Conservation (phyloP, 2,329 filamentous ascomycete genomes). For the Xylaria sp. region DNA sequence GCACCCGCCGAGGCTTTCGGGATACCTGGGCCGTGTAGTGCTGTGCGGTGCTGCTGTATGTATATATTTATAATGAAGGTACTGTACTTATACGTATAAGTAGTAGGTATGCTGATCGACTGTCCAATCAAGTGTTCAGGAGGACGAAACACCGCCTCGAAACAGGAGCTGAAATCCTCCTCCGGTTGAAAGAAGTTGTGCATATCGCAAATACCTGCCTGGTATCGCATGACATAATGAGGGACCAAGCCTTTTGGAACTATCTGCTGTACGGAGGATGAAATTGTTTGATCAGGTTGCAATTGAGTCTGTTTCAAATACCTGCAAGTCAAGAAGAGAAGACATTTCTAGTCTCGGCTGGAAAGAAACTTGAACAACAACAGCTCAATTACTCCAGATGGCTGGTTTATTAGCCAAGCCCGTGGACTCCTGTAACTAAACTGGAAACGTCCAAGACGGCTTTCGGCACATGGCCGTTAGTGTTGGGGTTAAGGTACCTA, state of each 20-base stretch:
- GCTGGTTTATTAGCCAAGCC: neutral
- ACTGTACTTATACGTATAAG: too few species aligned
- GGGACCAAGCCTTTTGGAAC: neutral
- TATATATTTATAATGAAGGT: neutral
- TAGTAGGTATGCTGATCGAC: conserved; percentile 10
- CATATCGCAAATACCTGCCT: neutral
- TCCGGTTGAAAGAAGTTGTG: neutral
- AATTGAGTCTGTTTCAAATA: conserved; percentile 8
- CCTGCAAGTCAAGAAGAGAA: neutral
- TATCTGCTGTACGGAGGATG: neutral
- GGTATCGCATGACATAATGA: neutral
- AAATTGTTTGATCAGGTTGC: conserved; percentile 18
- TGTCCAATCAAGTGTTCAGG: conserved; percentile 4
- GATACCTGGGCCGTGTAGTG: neutral
- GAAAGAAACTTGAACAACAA: neutral
- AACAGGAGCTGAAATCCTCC: conserved; percentile 29
- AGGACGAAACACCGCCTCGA: conserved; percentile 31
- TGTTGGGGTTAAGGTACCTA: neutral
- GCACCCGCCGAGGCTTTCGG: neutral
- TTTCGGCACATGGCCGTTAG: conserved; percentile 24
- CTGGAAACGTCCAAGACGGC: conserved; percentile 15
- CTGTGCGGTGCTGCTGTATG: too few species aligned
- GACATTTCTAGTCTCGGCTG: neutral
- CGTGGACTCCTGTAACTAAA: neutral
- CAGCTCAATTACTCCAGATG: neutral